Conservation (phyloP, 208 protist species). For the Crithidia brevicula region DNA sequence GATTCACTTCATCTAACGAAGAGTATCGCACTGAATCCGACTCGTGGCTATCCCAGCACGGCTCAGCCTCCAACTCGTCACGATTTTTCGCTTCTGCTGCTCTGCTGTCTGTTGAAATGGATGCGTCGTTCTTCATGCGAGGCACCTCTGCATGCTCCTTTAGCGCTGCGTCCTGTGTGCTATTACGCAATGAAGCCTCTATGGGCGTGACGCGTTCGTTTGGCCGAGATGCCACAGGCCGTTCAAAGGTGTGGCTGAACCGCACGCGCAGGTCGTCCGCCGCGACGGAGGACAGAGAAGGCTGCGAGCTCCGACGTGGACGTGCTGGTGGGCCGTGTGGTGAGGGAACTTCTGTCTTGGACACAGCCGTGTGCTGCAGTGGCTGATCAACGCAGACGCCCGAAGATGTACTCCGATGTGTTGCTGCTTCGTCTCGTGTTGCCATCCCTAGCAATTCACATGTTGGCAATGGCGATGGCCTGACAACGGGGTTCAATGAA, state of each 20-base stretch:
- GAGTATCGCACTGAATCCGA: background rate
- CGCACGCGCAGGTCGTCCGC: background rate
- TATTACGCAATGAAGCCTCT: too few species aligned
- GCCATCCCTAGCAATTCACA: background rate
- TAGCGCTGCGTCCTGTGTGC: too few species aligned
- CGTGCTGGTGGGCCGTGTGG: slow-evolving; percentile 9
- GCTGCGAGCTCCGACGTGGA: slow-evolving; percentile 18
- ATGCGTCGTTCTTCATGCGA: background rate
- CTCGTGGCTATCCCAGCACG: slow-evolving; percentile 8
- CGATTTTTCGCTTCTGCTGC: background rate
- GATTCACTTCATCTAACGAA: background rate
- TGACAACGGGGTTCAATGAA: background rate
- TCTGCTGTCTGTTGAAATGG: background rate
- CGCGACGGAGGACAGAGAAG: background rate
- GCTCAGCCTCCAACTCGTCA: slow-evolving; percentile 12
- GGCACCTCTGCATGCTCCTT: too few species aligned
- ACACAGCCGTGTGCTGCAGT: background rate
- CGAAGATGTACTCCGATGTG: background rate
- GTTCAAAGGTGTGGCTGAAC: background rate
- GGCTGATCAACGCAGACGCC: too few species aligned
- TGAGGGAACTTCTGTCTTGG: background rate
- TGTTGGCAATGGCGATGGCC: background rate
- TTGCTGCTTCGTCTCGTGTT: background rate
- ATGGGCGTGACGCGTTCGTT: too few species aligned
- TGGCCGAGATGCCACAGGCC: too few species aligned